Percentiles rank a stretch among this genome's conserved stretches.
Conservation (phyloP, 2,329 filamentous ascomycete species). For the Mollisiaceae sp. region DNA sequence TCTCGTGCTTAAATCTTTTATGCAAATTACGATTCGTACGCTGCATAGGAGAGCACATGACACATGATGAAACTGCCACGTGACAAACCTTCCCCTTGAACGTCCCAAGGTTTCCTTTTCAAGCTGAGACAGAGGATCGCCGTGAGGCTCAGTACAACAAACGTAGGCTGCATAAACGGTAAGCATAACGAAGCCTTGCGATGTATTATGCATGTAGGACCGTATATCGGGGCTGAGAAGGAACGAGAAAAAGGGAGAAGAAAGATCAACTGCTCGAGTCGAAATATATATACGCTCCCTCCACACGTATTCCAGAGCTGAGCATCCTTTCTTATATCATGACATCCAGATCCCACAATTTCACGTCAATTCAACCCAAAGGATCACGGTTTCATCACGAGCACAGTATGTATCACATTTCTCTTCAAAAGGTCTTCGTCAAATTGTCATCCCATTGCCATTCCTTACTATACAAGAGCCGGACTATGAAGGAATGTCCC, state of each 20-base stretch:
- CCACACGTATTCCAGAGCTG: neutral
- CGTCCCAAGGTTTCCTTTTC: neutral
- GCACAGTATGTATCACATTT: neutral
- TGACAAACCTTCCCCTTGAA: too few relatives aligned
- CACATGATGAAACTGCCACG: too few relatives aligned
- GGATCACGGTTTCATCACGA: neutral
- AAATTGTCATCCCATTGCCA: constrained; percentile 19
- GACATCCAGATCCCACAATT: neutral
- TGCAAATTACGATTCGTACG: too few relatives aligned
- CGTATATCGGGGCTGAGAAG: neutral
- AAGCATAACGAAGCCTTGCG: neutral
- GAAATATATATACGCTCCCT: neutral
- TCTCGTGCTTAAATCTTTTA: too few relatives aligned
- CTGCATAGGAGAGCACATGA: neutral
- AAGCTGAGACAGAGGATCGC: neutral
- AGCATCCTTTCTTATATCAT: neutral
- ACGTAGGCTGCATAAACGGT: neutral
- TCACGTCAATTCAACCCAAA: neutral
- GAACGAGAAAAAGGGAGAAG: neutral
- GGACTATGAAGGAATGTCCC: constrained; percentile 16
- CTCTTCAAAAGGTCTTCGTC: neutral
- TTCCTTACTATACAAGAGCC: constrained; percentile 28
- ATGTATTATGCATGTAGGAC: neutral
- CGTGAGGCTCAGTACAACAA: neutral
- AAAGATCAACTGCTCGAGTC: neutral